Evolutionary conservation across 768 basidiomycete species (phyloP), one percentile per base, ranked within the genome.

Genomic region (Russula earlei): DNA sequence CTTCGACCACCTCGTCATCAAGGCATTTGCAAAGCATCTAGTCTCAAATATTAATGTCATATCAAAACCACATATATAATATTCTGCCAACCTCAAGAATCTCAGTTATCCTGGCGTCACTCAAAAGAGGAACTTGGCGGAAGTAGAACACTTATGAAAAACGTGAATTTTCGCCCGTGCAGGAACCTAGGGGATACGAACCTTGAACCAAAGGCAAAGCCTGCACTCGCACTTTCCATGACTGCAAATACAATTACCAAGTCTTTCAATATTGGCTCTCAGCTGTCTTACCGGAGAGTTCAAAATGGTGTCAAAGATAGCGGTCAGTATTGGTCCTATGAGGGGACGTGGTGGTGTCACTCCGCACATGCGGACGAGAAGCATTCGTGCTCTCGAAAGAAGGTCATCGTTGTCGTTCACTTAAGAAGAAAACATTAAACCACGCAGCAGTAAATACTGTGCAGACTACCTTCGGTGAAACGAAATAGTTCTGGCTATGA

Each of bases 1-100:
- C 91, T 72, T 94, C 91, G 9, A 90, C 82, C 15, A 91, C 83
- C 59, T 91, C 88, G 66, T 94, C 91, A 61, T 87, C 83, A 25
- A 94, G 71, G 61, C 90, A 91, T 64, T 81, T 75, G 61, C 86
- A 88, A 4, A 94, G 73, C 34, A 89, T 84, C 83, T 90, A 48
- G n/a, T n/a, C n/a, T 31, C 15, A 25, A 22, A 33, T 52, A 34
- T 50, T 31, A 36, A 29, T 42, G 31, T 14, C 19, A 33, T 14
- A 34, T 47, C 31, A 3, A 25, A 29, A 15, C 7, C 37, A 10
- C 62, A 43, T 19, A 27, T 29, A 5, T 48, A 38, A 5, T 31
- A 11, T 44, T 37, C 43, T 10, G 64, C 71, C 27, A 59, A 86
- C 89, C 74, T 91, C 90, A 15, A 94, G 71, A 62, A 94, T 88